These are phyloP conservation scores for Coleophoma cylindrospora DNA, from an alignment of 2,329 filamentous ascomycete species.

Conservation along the genomic window DNA sequence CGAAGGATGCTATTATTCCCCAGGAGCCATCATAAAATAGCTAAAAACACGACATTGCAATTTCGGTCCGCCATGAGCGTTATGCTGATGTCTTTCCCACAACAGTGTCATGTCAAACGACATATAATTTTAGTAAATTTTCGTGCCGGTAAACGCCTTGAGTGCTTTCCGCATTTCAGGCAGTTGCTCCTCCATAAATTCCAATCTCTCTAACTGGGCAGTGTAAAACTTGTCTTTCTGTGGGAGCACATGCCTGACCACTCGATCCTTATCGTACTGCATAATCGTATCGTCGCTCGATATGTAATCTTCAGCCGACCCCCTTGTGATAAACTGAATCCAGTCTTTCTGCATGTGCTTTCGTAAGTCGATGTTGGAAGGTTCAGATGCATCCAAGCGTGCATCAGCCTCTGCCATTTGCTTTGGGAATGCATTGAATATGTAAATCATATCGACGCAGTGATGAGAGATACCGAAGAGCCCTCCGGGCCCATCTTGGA, in stretches of 20 bases:
- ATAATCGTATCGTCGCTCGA: background rate
- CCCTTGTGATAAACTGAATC: slow-evolving; percentile 3
- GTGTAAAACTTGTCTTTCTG: background rate
- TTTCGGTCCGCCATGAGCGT: too few relatives aligned
- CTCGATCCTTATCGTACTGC: background rate
- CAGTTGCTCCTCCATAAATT: background rate
- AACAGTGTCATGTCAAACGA: too few relatives aligned
- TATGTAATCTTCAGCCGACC: background rate
- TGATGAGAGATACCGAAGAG: slow-evolving; percentile 2
- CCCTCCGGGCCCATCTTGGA: background rate
- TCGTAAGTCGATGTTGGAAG: background rate
- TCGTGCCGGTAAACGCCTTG: background rate
- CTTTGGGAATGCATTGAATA: slow-evolving; percentile 6
- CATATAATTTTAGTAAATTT: too few relatives aligned
- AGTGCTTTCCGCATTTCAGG: background rate
- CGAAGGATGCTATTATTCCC: too few relatives aligned
- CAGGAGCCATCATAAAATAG: too few relatives aligned
- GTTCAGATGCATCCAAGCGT: background rate
- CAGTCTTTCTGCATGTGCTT: slow-evolving; percentile 1
- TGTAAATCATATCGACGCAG: slow-evolving; percentile 6
- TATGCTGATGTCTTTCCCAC: too few relatives aligned
- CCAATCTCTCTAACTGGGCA: background rate
- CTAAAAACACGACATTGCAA: too few relatives aligned
- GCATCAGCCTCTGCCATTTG: background rate
- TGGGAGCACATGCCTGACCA: background rate